Evolutionary conservation across 352 stramenopile genomes (phyloP).

Genomic region (Globisporangium abappressorium): DNA sequence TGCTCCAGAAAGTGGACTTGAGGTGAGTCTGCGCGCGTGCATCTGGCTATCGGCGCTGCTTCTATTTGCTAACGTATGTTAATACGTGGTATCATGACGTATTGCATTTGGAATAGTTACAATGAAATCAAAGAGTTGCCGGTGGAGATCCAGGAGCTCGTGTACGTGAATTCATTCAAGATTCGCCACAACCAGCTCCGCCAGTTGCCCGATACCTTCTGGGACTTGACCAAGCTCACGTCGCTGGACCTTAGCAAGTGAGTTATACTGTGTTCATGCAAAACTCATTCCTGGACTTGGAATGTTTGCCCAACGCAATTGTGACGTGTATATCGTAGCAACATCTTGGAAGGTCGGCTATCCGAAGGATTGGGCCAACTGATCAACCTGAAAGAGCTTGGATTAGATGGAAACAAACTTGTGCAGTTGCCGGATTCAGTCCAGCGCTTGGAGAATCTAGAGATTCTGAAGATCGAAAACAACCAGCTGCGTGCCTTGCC

Average conservation of each 20-base stretch:
- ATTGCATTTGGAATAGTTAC: slow-evolving; percentile 34
- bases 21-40: slow-evolving; percentile 28
- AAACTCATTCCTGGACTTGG: no score
- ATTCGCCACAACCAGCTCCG: slow-evolving; percentile 69
- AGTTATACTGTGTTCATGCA: slow-evolving; percentile 4
- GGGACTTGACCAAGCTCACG: slow-evolving; percentile 50
- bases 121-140: slow-evolving; percentile 70
- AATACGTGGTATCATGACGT: no score
- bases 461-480: slow-evolving; percentile 59
- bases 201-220: slow-evolving; percentile 51
- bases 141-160: slow-evolving; percentile 41
- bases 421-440: slow-evolving; percentile 51
- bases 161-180: slow-evolving; percentile 58
- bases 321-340: slow-evolving; percentile 37
- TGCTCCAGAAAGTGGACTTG: slow-evolving; percentile 69
- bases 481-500: slow-evolving; percentile 57
- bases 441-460: slow-evolving; percentile 37
- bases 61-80: background rate
- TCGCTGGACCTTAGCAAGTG: slow-evolving; percentile 83
- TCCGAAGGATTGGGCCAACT: slow-evolving; percentile 47
- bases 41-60: background rate
- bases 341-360: slow-evolving; percentile 47
- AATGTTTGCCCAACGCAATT: background rate
- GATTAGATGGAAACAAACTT: slow-evolving; percentile 66
- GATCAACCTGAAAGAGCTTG: slow-evolving; percentile 56